Percentiles rank a stretch among this genome's conserved stretches.
phyloP scores from a whole-genome alignment of 371 early-diverging fungal genomes.

The Phascolomyces articulosus region DNA sequence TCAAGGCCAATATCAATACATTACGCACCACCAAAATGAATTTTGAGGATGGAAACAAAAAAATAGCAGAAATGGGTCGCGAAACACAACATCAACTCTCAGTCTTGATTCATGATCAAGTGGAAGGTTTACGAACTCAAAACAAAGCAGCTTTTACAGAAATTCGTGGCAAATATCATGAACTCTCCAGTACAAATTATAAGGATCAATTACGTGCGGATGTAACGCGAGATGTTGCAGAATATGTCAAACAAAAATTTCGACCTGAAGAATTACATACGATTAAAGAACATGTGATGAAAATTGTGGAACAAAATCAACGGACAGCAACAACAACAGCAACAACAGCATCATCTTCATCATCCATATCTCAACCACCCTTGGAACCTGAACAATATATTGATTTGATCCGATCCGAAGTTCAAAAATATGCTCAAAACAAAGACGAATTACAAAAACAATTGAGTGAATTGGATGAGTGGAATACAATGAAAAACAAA shows the following conservation, averaged over 20 bases:
- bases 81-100: not conserved
- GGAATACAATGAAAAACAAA: not conserved
- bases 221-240: not conserved
- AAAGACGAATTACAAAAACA: not conserved
- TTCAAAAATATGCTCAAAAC: not conserved
- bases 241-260: not conserved
- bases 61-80: not conserved
- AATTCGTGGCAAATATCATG: not conserved
- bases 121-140: not conserved
- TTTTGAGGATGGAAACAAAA: not conserved
- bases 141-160: not conserved
- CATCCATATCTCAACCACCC: no score
- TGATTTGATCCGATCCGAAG: not conserved
- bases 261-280: not conserved
- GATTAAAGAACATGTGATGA: not conserved
- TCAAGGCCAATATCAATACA: not conserved
- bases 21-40: not conserved
- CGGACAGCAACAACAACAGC: not conserved
- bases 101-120: not conserved
- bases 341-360: not conserved
- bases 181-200: not conserved
- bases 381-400: not conserved
- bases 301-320: not conserved
- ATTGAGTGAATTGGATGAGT: not conserved
- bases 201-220: not conserved